Conservation (phyloP, 768 basidiomycete species). For the Austroboletus eburneus region DNA sequence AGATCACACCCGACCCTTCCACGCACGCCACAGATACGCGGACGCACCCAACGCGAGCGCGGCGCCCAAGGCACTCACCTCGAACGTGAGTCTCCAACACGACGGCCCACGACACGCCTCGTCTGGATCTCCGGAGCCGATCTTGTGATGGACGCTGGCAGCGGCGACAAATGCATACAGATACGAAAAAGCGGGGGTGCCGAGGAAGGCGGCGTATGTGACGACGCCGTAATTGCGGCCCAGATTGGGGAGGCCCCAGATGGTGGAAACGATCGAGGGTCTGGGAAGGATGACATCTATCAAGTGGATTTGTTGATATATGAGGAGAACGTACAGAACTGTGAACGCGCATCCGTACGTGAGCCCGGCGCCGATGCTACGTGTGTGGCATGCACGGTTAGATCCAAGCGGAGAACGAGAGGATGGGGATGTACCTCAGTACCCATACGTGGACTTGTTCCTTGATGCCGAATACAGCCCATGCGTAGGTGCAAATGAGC, state of each 20-base stretch:
- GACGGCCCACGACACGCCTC: constrained; percentile 48
- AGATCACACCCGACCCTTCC: constrained; percentile 57
- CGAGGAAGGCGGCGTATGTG: constrained; percentile 71
- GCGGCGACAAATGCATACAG: constrained; percentile 69
- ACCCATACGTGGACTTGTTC: constrained; percentile 57
- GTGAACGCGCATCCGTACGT: constrained; percentile 72
- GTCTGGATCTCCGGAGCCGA: constrained; percentile 3
- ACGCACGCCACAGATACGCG: constrained; percentile 55
- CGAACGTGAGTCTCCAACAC: constrained; percentile 71
- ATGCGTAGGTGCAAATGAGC: constrained; percentile 49
- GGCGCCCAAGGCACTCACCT: constrained; percentile 41
- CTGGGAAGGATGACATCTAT: too few relatives aligned
- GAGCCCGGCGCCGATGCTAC: constrained; percentile 60
- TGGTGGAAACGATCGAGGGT: constrained; percentile 64
- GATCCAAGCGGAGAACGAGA: not conserved
- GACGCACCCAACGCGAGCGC: constrained; percentile 42
- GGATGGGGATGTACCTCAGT: constrained; percentile 48
- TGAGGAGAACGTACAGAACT: constrained; percentile 52
- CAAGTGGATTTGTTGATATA: too few relatives aligned
- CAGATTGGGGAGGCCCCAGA: constrained; percentile 68
- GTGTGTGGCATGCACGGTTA: constrained; percentile 1
- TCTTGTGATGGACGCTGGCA: constrained; percentile 39
- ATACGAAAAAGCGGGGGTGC: constrained; percentile 74
- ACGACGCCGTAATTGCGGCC: constrained; percentile 76
- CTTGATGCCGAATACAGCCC: constrained; percentile 47